Evolutionary conservation across 306 rosid genomes (phyloP), one percentile per base, ranked within the genome.

Genomic region (Cercis canadensis): DNA sequence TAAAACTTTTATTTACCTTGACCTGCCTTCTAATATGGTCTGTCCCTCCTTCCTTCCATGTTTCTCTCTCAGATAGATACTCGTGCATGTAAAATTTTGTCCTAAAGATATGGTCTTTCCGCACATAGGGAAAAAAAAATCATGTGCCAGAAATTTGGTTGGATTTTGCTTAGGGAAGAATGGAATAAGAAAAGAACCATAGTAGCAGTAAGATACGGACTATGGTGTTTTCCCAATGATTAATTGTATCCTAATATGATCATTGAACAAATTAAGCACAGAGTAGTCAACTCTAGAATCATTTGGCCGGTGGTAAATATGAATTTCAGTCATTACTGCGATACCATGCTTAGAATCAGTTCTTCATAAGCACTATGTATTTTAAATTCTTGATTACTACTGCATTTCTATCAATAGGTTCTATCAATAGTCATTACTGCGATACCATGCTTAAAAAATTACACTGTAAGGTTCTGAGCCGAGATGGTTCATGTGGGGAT

Each of bases 21-120:
- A 93, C 65, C 97, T 93, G 66, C 98, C 96, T 76, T 87, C 98
- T 60, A 93, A 94, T 70, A 84, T 90, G 98, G 96, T 94, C 11
- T 69, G 76, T 67, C 78, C 69, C 79, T 75, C 64, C 64, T 62
- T 55, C 64, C 46, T 32, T 39, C 75, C n/a, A 51, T 18, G 24
- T 63, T 53, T 33, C 16, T 56, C 47, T 45, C 19, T 56, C 13
- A 11, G 4, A 10, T 43, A 12, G 13, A 43, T 43, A 43, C 49
- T 6, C 9, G 4, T 37, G 29, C 1, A 37, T 6, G 43, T 37
- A 37, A 37, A 37, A 37, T 17, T 39, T 14, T 19, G 7, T 18
- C 15, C 50, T 18, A 17, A 18, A 40, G 67, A 62, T 18, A 6
- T 19, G 5, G 18, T 18, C 6, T 62, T 11, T 41, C 21, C 2